These are phyloP conservation scores for Poa annua DNA, from an alignment of 176 grass and related monocot species.

Conservation along the genomic window DNA sequence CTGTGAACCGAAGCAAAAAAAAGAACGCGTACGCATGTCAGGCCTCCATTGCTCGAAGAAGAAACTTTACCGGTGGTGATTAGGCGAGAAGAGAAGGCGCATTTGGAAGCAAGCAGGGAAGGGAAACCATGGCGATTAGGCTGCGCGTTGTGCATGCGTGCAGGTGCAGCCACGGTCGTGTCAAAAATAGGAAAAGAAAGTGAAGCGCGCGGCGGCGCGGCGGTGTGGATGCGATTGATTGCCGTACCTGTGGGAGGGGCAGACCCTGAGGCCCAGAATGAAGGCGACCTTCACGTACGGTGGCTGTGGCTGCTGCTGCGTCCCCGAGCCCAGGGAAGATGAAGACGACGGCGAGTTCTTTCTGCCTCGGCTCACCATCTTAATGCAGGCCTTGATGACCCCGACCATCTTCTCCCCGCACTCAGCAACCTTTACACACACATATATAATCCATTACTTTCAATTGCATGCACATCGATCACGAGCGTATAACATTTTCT, in stretches of 20 bases:
- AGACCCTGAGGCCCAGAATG: constrained; percentile 73
- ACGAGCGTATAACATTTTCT: neutral
- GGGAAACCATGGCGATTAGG: neutral
- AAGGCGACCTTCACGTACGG: constrained; percentile 59
- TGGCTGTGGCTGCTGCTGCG: neutral
- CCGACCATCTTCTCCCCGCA: constrained; percentile 61
- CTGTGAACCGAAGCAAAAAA: constrained; percentile 14
- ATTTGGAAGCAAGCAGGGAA: constrained; percentile 5
- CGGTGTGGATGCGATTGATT: neutral
- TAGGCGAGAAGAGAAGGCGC: constrained; percentile 26
- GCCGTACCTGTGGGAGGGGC: constrained; percentile 56
- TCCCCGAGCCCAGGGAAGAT: neutral
- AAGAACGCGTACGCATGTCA: neutral
- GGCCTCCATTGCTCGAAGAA: constrained; percentile 22
- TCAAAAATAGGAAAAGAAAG: neutral
- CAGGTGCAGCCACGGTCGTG: neutral
- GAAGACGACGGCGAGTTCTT: neutral
- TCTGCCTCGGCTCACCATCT: constrained; percentile 50
- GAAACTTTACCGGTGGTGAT: neutral
- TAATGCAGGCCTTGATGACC: constrained; percentile 61
- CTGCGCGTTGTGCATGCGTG: constrained; percentile 21
- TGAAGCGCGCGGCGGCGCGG: neutral
- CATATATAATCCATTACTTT: neutral
- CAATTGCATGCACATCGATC: constrained; percentile 1
- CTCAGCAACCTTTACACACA: constrained; percentile 57